Percentiles rank a stretch among this genome's conserved stretches.
phyloP scores from a whole-genome alignment of 2,329 filamentous ascomycete species.

The Penicillium sp. region DNA sequence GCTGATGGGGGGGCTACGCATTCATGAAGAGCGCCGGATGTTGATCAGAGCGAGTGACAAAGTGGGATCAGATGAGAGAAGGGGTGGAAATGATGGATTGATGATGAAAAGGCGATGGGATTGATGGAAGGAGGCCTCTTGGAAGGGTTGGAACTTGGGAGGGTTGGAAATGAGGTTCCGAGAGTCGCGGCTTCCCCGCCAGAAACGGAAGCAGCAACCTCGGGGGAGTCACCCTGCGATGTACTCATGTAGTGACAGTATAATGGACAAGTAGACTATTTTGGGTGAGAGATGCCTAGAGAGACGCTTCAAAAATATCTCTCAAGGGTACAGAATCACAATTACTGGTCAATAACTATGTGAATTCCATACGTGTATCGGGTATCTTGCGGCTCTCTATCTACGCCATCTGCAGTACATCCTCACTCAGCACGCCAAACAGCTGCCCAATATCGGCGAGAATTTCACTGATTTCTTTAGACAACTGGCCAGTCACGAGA shows the following conservation, averaged over 20 bases:
- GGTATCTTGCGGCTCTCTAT: conserved; percentile 1
- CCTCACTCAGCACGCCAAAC: conserved; percentile 64
- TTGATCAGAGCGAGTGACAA: conserved; percentile 9
- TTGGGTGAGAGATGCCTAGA: not conserved
- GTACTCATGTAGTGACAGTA: not conserved
- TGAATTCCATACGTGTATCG: not conserved
- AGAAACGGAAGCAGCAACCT: conserved; percentile 23
- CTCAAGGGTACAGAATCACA: not conserved
- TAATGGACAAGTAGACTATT: not conserved
- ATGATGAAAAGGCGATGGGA: conserved; percentile 27
- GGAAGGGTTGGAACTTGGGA: conserved; percentile 23
- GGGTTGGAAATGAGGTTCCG: conserved; percentile 30
- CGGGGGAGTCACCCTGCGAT: conserved; percentile 11
- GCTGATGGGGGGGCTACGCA: conserved; percentile 33
- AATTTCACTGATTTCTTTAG: conserved; percentile 57
- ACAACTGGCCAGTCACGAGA: conserved; percentile 63
- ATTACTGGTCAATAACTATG: not conserved
- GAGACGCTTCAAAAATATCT: not conserved
- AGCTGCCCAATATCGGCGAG: conserved; percentile 59
- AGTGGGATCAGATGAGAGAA: conserved; percentile 14
- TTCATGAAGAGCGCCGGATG: conserved; percentile 38
- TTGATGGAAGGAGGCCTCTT: conserved; percentile 20
- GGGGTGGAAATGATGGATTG: conserved; percentile 11
- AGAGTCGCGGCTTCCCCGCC: conserved; percentile 28
- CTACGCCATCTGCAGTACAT: conserved; percentile 59